These are phyloP conservation scores for Diplodia mutila DNA, from an alignment of 2,329 filamentous ascomycete species.

Conservation along the genomic window DNA sequence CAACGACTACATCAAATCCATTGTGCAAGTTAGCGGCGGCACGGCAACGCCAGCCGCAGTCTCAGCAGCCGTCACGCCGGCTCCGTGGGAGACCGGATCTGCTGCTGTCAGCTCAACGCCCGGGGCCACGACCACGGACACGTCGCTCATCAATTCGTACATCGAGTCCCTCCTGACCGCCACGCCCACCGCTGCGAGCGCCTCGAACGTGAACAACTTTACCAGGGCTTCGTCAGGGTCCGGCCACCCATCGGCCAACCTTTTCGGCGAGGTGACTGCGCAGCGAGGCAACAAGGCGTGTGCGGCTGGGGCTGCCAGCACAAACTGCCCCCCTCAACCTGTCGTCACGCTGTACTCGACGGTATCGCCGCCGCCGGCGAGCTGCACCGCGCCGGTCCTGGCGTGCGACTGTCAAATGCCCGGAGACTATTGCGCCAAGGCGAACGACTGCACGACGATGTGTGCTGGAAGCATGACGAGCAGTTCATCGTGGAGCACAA, in stretches of 20 bases:
- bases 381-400: constrained; percentile 12
- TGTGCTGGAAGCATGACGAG: constrained; percentile 9
- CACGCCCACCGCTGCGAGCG: constrained; percentile 30
- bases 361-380: neutral
- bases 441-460: constrained; percentile 29
- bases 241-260: neutral
- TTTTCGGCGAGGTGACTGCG: neutral
- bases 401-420: constrained; percentile 7
- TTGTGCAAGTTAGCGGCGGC: neutral
- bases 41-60: neutral
- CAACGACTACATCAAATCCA: constrained; percentile 8
- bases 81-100: neutral
- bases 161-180: constrained; percentile 25
- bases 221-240: neutral
- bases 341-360: neutral
- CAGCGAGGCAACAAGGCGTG: neutral
- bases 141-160: neutral
- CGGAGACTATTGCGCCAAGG: constrained; percentile 7
- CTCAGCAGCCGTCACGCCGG: neutral
- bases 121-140: neutral
- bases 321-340: constrained; percentile 9
- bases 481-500: constrained; percentile 4
- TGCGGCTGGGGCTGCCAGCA: neutral
- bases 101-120: constrained; percentile 15
- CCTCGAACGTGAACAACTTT: neutral